phyloP scores from a whole-genome alignment of 2,329 filamentous ascomycete genomes.

The Dothistroma septosporum region DNA sequence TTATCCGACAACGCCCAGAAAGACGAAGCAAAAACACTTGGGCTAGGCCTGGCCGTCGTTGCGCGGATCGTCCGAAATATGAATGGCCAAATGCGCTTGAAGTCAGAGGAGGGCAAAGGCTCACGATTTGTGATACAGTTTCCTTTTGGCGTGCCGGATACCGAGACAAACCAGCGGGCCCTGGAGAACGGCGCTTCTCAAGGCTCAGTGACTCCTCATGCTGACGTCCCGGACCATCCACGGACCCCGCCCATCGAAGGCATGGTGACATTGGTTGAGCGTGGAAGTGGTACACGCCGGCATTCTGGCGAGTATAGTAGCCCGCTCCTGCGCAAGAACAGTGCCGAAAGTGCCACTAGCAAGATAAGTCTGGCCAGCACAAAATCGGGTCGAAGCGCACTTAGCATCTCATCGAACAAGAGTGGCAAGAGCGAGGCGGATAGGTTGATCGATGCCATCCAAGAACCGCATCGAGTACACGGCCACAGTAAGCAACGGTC shows the following conservation, averaged over 20 bases:
- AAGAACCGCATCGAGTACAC: constrained; percentile 49
- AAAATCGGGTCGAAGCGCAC: constrained; percentile 35
- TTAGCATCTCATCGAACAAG: constrained; percentile 28
- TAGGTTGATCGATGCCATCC: constrained; percentile 67
- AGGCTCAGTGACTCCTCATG: constrained; percentile 29
- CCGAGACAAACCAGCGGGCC: constrained; percentile 22
- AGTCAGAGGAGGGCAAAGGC: constrained; percentile 77
- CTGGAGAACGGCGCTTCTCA: constrained; percentile 16
- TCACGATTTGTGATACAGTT: constrained; percentile 78
- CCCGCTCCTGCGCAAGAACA: constrained; percentile 31
- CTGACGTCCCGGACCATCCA: constrained; percentile 9
- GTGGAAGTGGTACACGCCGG: constrained; percentile 33
- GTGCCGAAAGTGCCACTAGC: constrained; percentile 49
- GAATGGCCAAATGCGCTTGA: constrained; percentile 79
- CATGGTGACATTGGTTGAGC: constrained; percentile 61
- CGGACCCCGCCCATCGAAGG: constrained; percentile 31
- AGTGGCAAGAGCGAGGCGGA: constrained; percentile 62
- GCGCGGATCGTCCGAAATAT: constrained; percentile 82
- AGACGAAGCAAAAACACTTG: constrained; percentile 52
- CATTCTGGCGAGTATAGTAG: constrained; percentile 12
- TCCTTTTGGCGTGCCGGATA: constrained; percentile 64
- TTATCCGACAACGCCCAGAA: constrained; percentile 31
- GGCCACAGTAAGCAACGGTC: constrained; percentile 22
- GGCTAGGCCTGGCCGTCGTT: constrained; percentile 83
- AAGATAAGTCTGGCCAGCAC: constrained; percentile 49